Evolutionary conservation across 345 rosid species (phyloP).

Genomic region (Brassica carinata): DNA sequence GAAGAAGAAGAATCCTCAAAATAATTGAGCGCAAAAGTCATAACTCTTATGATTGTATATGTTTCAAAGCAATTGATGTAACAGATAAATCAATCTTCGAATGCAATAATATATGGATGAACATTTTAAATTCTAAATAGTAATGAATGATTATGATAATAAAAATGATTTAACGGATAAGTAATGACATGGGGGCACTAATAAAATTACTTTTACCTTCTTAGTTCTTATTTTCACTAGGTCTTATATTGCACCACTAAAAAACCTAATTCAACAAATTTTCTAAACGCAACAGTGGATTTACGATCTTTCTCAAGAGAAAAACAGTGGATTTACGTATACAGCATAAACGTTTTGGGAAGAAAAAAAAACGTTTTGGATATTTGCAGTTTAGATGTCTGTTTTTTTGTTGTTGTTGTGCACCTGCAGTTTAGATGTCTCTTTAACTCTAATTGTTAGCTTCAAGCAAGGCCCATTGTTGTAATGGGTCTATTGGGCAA

Average conservation of each 20-base stretch:
- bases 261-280: neutral
- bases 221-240: neutral
- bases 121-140: neutral
- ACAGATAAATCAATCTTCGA: conserved; percentile 1
- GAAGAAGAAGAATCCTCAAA: conserved; percentile 46
- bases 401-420: too few relatives aligned
- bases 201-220: neutral
- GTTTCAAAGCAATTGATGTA: conserved; percentile 13
- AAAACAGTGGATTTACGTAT: neutral
- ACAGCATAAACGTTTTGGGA: neutral
- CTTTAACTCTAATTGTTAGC: neutral
- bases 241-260: neutral
- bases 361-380: neutral
- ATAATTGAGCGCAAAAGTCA: neutral
- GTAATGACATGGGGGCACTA: neutral
- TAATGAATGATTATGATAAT: neutral
- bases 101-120: neutral
- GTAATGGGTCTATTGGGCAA: neutral
- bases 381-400: neutral
- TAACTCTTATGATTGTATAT: neutral
- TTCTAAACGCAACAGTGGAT: neutral
- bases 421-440: neutral
- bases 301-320: neutral
- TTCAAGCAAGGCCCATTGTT: neutral
- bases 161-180: neutral